Evolutionary conservation across 345 rosid species (phyloP).

Genomic region (Murraya koenigii): DNA sequence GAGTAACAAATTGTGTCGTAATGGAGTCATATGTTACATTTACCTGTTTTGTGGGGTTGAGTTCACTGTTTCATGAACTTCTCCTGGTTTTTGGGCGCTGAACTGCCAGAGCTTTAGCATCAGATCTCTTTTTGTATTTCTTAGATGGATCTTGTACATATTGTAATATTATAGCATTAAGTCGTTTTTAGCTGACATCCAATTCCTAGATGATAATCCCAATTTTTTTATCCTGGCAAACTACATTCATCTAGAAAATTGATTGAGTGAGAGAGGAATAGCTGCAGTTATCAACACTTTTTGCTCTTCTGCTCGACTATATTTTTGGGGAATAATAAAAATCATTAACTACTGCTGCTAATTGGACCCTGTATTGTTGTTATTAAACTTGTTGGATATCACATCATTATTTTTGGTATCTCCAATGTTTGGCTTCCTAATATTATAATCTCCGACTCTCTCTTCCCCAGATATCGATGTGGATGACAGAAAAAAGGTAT

Average conservation of each 20-base stretch:
- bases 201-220: neutral
- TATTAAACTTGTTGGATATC: neutral
- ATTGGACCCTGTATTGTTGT: neutral
- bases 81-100: neutral
- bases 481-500: slow-evolving; percentile 40
- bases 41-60: neutral
- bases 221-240: neutral
- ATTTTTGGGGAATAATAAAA: neutral
- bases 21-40: too few relatives aligned
- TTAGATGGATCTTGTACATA: neutral
- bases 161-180: neutral
- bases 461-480: slow-evolving; percentile 33
- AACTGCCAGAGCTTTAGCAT: neutral
- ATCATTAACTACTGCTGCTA: neutral
- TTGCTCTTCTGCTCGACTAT: neutral
- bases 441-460: neutral
- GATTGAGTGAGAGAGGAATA: neutral
- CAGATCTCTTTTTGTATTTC: neutral
- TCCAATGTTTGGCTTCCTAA: neutral
- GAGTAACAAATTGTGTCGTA: too few relatives aligned
- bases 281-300: neutral
- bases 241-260: neutral
- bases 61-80: neutral
- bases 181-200: neutral
- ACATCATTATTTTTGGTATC: neutral